Base-by-base conservation (phyloP, 1,139 yeast species). In the Blastobotrys malaysiensis region DNA sequence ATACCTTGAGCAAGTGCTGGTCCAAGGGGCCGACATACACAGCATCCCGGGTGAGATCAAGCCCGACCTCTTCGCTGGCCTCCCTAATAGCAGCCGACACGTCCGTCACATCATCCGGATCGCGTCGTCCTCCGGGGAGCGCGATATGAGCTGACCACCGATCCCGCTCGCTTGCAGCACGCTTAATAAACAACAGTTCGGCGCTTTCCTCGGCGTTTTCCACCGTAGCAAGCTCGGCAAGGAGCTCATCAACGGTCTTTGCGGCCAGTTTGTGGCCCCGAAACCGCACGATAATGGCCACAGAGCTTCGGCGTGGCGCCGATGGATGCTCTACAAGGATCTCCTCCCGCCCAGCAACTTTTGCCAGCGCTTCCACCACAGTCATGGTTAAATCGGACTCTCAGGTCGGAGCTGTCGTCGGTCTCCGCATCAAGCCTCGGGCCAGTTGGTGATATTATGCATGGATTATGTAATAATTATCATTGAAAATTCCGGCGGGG, bases 131-230 rank as follows among this genome's bases (percentile, higher is more conserved):
- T 1, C 77, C 77, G 0, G 77, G 77, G 1, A 73, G 56, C 1
- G 76, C 77, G 46, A 73, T 67, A 57, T 73, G 77, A 11, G 74
- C 72, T 4, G 76, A 71, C 77, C 77, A 73, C n/a, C 74, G 61
- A 54, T 73, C 77, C 2, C 71, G 60, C 5, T 59, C 61, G 19
- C 73, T 62, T 1, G 64, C 57, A 0, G 75, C 65, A 6, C 77
- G 66, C 48, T 71, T 72, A 52, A 73, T 73, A 50, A 73, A 64
- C 31, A 73, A 65, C 6, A 73, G 52, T 52, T 73, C 72, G n/a
- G 68, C 51, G 19, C 43, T 27, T 9, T 44, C 24, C 26, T 31
- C 44, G 22, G 19, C 19, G 11, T 21, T 14, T 5, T 31, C 39
- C 5, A 18, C 45, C 18, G 14, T 31, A n/a, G 9, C 43, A 9